phyloP scores from a whole-genome alignment of 352 stramenopile genomes.

The Phytophthora crassamura region DNA sequence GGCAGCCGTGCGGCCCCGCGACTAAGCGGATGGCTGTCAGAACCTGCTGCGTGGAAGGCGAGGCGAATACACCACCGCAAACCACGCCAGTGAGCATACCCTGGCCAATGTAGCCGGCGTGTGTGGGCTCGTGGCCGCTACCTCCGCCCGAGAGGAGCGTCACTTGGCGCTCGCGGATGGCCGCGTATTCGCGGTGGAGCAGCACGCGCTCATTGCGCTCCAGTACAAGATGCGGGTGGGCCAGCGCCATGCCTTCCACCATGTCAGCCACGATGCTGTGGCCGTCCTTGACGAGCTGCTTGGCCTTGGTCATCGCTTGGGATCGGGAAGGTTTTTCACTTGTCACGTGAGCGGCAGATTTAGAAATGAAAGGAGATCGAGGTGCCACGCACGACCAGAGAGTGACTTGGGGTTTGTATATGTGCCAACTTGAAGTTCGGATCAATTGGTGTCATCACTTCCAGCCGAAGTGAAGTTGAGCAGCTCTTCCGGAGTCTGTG shows the following conservation, averaged over 20 bases:
- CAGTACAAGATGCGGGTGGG: conserved; percentile 75
- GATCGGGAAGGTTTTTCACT: background rate
- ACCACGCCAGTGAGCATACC: conserved; percentile 98
- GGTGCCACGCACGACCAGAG: background rate
- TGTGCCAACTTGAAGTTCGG: conserved; percentile 18
- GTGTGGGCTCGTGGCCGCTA: conserved; percentile 94
- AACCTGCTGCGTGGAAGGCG: conserved; percentile 93
- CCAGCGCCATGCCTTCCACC: conserved; percentile 73
- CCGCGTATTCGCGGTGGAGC: conserved; percentile 73
- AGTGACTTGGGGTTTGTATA: conserved; percentile 10
- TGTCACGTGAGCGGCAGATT: conserved; percentile 12
- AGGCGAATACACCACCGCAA: conserved; percentile 97
- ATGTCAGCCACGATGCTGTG: conserved; percentile 74
- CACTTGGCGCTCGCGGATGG: conserved; percentile 72
- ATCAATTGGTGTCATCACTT: too few species aligned
- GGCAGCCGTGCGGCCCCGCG: conserved; percentile 82
- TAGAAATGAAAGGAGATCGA: conserved; percentile 13
- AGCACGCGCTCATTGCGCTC: conserved; percentile 68
- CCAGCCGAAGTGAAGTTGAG: too few species aligned
- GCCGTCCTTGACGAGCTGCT: conserved; percentile 66
- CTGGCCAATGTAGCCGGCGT: conserved; percentile 96
- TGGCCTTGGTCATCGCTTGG: conserved; percentile 40
- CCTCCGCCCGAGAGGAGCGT: conserved; percentile 81
- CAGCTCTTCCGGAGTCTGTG: too few species aligned
- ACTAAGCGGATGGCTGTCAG: conserved; percentile 94